These are phyloP conservation scores for Heritiera littoralis DNA, from an alignment of 345 rosid species.

Conservation along the genomic window DNA sequence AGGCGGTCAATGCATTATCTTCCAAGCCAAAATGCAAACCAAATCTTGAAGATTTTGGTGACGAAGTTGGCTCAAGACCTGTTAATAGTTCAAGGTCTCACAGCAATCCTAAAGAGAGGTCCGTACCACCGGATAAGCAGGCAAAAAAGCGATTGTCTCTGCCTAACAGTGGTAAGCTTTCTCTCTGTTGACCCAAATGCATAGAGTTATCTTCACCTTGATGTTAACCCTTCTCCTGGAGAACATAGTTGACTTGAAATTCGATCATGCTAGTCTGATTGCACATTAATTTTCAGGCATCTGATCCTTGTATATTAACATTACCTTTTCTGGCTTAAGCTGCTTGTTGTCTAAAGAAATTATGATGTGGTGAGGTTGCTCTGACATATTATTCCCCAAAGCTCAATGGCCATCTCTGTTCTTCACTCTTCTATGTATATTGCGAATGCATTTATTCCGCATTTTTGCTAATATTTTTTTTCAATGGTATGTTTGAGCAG, in stretches of 20 bases:
- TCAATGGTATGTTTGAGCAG: conserved; percentile 29
- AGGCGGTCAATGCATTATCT: conserved; percentile 40
- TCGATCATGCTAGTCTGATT: background rate
- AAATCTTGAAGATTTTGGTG: conserved; percentile 43
- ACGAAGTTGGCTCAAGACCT: conserved; percentile 57
- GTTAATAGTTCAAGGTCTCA: conserved; percentile 56
- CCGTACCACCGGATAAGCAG: conserved; percentile 48
- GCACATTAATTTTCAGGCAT: background rate
- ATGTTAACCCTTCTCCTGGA: background rate
- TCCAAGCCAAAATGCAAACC: conserved; percentile 57
- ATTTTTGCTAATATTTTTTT: conserved; percentile 10
- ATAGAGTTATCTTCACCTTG: conserved; percentile 2
- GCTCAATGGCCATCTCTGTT: background rate
- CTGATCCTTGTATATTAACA: background rate
- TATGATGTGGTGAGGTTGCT: background rate
- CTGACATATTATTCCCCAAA: background rate
- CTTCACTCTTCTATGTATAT: background rate
- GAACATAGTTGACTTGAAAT: background rate
- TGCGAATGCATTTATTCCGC: background rate
- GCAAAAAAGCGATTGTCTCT: conserved; percentile 71
- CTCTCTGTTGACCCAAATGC: conserved; percentile 23
- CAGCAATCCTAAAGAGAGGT: conserved; percentile 90
- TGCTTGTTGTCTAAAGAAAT: background rate
- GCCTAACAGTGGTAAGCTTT: conserved; percentile 59
- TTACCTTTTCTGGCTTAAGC: background rate